phyloP scores from a whole-genome alignment of 768 basidiomycete species.

The Lactifluus pinguis region DNA sequence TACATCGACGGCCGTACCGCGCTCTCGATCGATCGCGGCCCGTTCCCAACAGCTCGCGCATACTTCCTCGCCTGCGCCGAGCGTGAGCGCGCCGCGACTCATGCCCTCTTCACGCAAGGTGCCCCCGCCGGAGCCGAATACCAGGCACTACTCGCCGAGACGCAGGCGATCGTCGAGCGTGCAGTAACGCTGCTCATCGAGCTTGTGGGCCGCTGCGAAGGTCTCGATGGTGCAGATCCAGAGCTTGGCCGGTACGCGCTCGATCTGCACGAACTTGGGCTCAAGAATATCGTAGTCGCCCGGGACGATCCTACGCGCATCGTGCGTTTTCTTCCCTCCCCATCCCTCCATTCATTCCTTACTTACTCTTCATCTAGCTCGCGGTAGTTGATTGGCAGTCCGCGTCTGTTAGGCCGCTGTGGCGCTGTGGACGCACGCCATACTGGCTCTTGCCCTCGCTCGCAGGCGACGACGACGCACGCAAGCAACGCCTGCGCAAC shows the following conservation, averaged over 20 bases:
- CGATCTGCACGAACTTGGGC: constrained; percentile 24
- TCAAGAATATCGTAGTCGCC: constrained; percentile 26
- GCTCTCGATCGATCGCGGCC: constrained; percentile 28
- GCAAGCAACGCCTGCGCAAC: constrained; percentile 18
- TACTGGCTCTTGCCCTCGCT: constrained; percentile 26
- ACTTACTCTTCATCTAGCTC: constrained; percentile 12
- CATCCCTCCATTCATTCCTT: too few relatives aligned
- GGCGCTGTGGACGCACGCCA: constrained; percentile 29
- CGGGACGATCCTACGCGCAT: constrained; percentile 24
- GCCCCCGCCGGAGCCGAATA: constrained; percentile 24
- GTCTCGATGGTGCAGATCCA: constrained; percentile 27
- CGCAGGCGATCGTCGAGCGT: constrained; percentile 25
- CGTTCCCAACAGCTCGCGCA: constrained; percentile 24
- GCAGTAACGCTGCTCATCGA: constrained; percentile 25
- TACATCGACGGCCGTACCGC: constrained; percentile 24
- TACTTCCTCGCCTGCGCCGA: constrained; percentile 30
- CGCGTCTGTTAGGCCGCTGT: constrained; percentile 24
- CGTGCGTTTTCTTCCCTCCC: constrained; percentile 15
- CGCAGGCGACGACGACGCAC: constrained; percentile 15
- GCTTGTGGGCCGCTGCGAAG: constrained; percentile 24
- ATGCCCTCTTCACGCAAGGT: constrained; percentile 26
- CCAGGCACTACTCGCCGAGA: constrained; percentile 25
- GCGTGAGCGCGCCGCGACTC: constrained; percentile 27
- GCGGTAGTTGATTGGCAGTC: constrained; percentile 26
- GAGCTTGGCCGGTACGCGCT: constrained; percentile 27